phyloP scores from a whole-genome alignment of 441 rosid species.

The Euphorbia celastroides region DNA sequence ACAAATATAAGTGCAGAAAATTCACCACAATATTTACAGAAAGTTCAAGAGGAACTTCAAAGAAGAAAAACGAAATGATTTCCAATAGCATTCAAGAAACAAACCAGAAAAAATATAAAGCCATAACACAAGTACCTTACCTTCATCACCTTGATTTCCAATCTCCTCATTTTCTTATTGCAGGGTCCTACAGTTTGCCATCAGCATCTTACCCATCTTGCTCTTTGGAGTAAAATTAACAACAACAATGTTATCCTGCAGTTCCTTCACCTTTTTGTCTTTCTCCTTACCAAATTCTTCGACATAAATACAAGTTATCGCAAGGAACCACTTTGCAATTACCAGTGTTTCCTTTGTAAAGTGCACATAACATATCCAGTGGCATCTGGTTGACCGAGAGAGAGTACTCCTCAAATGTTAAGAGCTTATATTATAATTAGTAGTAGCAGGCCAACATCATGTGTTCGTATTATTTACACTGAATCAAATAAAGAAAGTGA shows the following conservation, averaged over 20 bases:
- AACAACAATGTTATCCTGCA: constrained; percentile 86
- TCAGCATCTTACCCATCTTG: constrained; percentile 96
- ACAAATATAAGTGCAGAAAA: constrained; percentile 3
- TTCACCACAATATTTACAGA: neutral
- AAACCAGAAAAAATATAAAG: neutral
- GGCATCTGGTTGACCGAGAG: neutral
- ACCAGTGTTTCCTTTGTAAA: neutral
- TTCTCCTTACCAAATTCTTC: constrained; percentile 95
- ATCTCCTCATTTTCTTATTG: constrained; percentile 99
- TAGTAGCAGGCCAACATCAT: too few species aligned
- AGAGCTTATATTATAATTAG: neutral
- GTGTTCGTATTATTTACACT: too few species aligned
- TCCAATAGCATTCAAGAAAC: constrained; percentile 7
- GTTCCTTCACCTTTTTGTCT: constrained; percentile 92
- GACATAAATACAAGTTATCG: constrained; percentile 15
- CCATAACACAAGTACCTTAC: constrained; percentile 50
- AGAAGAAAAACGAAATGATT: neutral
- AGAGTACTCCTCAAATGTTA: neutral
- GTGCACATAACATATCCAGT: neutral
- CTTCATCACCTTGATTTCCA: constrained; percentile 93
- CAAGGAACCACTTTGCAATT: neutral
- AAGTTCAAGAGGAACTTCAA: neutral
- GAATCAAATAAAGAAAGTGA: neutral
- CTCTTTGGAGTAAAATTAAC: constrained; percentile 86
- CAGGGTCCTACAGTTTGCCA: constrained; percentile 92